These are phyloP conservation scores for Xylariaceae sp. DNA, from an alignment of 2,329 filamentous ascomycete species.

Conservation along the genomic window DNA sequence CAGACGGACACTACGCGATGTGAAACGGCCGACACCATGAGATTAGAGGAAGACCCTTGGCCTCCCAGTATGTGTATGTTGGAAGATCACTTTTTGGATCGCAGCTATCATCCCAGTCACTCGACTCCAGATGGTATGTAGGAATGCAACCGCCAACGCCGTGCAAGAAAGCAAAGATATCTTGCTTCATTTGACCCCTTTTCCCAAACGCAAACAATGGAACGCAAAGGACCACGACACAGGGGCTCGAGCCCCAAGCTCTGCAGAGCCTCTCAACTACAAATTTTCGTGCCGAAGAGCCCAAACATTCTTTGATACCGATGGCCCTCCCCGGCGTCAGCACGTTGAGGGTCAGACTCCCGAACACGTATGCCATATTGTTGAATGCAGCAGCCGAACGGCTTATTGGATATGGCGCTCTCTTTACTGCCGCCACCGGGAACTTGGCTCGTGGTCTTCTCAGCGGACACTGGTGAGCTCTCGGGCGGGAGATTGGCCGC, in stretches of 20 bases:
- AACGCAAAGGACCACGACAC: too few species aligned
- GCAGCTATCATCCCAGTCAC: too few species aligned
- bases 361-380: constrained; percentile 61
- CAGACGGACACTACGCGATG: too few species aligned
- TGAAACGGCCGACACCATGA: too few species aligned
- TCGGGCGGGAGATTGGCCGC: constrained; percentile 28
- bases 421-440: constrained; percentile 4
- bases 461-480: constrained; percentile 32
- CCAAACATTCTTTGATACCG: constrained; percentile 62
- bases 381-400: constrained; percentile 67
- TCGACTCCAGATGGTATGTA: too few species aligned
- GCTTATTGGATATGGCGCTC: constrained; percentile 45
- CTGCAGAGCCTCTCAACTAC: constrained; percentile 3
- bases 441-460: neutral
- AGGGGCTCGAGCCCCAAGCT: neutral
- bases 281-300: constrained; percentile 62
- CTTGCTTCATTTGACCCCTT: too few species aligned
- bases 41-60: too few species aligned
- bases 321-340: constrained; percentile 40
- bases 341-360: constrained; percentile 38
- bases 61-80: too few species aligned
- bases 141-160: too few species aligned
- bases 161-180: too few species aligned
- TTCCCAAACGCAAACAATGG: too few species aligned
- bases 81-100: too few species aligned